These are phyloP conservation scores for Tuber melanosporum DNA, from an alignment of 495 filamentous ascomycete genomes.

Conservation along the genomic window DNA sequence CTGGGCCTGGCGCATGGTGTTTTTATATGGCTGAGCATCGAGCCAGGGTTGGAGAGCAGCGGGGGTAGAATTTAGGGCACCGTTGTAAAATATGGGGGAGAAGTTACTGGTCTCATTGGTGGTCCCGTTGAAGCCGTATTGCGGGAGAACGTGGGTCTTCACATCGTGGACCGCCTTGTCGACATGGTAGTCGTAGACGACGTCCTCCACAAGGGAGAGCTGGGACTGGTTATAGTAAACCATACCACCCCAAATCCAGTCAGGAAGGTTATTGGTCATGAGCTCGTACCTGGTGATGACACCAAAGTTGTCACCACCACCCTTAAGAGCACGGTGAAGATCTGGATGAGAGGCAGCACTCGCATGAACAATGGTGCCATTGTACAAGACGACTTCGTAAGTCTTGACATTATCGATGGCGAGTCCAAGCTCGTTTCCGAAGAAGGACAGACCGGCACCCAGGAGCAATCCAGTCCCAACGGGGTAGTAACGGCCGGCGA, in stretches of 20 bases:
- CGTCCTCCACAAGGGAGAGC: background rate
- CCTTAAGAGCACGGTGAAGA: slow-evolving; percentile 53
- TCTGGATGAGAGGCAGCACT: slow-evolving; percentile 39
- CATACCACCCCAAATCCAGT: background rate
- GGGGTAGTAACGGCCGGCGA: slow-evolving; percentile 52
- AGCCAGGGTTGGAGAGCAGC: background rate
- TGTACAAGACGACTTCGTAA: slow-evolving; percentile 50
- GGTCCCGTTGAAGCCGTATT: background rate
- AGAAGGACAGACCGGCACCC: slow-evolving; percentile 51
- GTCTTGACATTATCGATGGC: slow-evolving; percentile 49
- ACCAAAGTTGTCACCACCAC: slow-evolving; percentile 56
- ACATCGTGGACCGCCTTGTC: slow-evolving; percentile 3
- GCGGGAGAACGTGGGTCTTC: slow-evolving; percentile 15
- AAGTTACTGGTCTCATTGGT: background rate
- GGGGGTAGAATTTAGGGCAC: background rate
- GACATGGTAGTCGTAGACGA: background rate
- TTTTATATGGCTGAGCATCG: background rate
- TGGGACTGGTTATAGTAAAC: background rate
- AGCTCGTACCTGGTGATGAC: slow-evolving; percentile 54
- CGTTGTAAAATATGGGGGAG: background rate
- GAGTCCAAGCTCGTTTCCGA: slow-evolving; percentile 48
- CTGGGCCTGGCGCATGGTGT: background rate
- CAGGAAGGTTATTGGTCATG: slow-evolving; percentile 37
- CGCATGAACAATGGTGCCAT: slow-evolving; percentile 43
- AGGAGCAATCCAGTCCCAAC: slow-evolving; percentile 56